These are phyloP conservation scores for Oryza meyeriana DNA, from an alignment of 176 grass and related monocot species.

Conservation along the genomic window DNA sequence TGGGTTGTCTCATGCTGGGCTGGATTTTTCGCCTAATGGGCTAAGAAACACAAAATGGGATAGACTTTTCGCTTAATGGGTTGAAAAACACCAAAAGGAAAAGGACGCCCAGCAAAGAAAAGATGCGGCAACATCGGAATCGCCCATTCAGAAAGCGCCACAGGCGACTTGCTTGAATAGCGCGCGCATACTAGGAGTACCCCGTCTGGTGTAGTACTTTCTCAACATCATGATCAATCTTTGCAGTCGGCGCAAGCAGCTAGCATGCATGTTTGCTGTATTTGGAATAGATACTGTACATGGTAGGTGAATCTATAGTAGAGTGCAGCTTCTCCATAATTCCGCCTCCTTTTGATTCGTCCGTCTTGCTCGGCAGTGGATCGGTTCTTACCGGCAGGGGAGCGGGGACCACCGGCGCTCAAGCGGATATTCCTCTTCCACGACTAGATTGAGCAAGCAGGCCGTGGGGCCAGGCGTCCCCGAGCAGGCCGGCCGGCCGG, in stretches of 20 bases:
- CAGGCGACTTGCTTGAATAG: no score
- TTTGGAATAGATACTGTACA: not conserved
- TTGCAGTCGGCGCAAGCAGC: not conserved
- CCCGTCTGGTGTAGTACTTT: not conserved
- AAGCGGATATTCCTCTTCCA: conserved; percentile 21
- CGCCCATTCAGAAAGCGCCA: no score
- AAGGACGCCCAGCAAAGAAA: no score
- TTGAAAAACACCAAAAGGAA: no score
- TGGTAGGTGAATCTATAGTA: not conserved
- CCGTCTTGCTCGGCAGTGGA: not conserved
- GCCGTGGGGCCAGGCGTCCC: not conserved
- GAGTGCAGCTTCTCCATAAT: not conserved
- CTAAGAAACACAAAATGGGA: no score
- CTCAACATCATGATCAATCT: not conserved
- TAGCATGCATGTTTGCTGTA: not conserved
- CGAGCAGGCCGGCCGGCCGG: not conserved
- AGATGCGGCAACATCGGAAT: no score
- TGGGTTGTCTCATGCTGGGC: no score
- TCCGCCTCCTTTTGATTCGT: not conserved
- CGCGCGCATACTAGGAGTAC: no score
- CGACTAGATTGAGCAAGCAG: not conserved
- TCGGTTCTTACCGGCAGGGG: not conserved
- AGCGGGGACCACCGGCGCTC: not conserved
- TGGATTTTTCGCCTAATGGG: no score
- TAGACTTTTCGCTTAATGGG: no score